Evolutionary conservation across 2,329 filamentous ascomycete species (phyloP).

Genomic region (Curvularia eragrostidis): DNA sequence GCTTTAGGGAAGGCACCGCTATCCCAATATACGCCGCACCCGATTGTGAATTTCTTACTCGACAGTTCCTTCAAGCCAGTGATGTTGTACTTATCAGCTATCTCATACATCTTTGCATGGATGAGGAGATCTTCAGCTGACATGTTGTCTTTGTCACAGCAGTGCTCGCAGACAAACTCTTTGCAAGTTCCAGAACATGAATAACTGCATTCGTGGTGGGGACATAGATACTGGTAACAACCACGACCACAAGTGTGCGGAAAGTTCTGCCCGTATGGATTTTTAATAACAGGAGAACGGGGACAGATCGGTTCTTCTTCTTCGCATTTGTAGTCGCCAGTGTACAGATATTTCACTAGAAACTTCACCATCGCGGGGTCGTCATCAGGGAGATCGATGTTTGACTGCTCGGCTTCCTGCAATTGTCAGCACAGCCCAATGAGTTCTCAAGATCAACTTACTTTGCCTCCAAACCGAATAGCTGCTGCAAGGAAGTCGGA

Average conservation of each 20-base stretch:
- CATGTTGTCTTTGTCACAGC: not conserved
- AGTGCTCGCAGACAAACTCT: not conserved
- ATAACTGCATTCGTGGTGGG: not conserved
- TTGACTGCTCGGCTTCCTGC: not conserved
- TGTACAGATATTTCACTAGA: not conserved
- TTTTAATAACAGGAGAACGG: too few relatives aligned
- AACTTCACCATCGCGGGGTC: not conserved
- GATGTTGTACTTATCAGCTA: conserved; percentile 22
- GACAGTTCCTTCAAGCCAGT: not conserved
- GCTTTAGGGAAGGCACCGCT: conserved; percentile 30
- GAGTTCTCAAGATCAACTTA: not conserved
- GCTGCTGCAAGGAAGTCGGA: not conserved
- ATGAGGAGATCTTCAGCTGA: not conserved
- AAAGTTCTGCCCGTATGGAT: not conserved
- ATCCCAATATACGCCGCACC: conserved; percentile 21
- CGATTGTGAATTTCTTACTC: not conserved
- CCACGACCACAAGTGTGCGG: not conserved
- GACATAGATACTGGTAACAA: not conserved
- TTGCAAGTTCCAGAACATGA: not conserved
- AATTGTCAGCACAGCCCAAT: not conserved
- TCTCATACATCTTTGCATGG: conserved; percentile 21
- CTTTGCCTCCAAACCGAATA: not conserved
- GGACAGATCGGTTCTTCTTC: not conserved
- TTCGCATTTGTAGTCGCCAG: not conserved
- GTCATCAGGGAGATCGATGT: not conserved